Base-by-base conservation (phyloP, 2,329 filamentous ascomycete species). In the Xylaria polymorpha region DNA sequence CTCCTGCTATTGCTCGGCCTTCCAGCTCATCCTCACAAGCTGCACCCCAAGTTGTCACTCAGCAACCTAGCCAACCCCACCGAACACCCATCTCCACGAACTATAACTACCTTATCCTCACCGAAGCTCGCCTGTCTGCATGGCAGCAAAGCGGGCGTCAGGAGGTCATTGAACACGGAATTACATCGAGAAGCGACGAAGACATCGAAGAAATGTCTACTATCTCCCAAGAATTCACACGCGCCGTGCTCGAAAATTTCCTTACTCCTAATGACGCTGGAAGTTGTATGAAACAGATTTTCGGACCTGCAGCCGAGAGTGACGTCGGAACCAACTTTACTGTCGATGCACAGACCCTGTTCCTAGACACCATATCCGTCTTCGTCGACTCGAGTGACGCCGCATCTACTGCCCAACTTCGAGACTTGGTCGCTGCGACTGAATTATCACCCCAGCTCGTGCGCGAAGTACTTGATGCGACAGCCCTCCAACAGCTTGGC, bases 201-300 rank as follows among this genome's bases (percentile, higher is more conserved):
- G 91, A 97, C 76, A 83, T 87, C 8, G 84, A 91, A 55, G 88
- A 89, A 66, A 83, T 97, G 44, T 90, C 91, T 37, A 87, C 87
- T 15, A 83, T 97, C 25, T 94, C 94, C 74, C 93, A 97, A 81
- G 96, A 99, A 79, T 87, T 98, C 44, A 87, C 96, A 43, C 90
- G 91, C 70, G 90, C 93, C 41, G 90, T 91, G 20, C 81, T 97
- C 14, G 90, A 94, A 76, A 87, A 85, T 50, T 87, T 90, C 58
- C 80, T 98, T 55, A 84, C 87, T 46, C 85, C 93, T 2, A 78
- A 81, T 6, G 91, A 94, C 74, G 90, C 92, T 57, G 95, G 94
- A 32, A 83, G 81, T 22, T 87, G 90, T 65, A 86, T 97, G 67
- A 92, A 90, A 76, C 89, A 94, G 69, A 92, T 97, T 32, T 82